Evolutionary conservation across 768 basidiomycete species (phyloP).

Genomic region (Leccinum ochraceum): DNA sequence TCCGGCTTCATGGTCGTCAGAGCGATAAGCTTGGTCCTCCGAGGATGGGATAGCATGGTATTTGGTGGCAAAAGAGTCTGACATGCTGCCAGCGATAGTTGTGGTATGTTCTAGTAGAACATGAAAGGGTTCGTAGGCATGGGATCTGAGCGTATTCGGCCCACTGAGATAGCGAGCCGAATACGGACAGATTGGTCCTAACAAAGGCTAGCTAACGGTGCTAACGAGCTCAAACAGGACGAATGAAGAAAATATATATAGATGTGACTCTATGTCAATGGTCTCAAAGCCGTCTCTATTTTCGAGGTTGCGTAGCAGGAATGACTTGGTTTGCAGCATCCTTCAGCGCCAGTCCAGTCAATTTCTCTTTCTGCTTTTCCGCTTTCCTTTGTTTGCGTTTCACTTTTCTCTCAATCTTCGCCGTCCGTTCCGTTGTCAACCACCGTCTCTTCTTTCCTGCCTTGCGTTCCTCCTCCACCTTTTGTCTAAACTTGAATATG

Average conservation of each 20-base stretch:
- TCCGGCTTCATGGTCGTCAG: slow-evolving; percentile 1
- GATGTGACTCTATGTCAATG: not conserved
- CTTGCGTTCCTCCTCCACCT: slow-evolving; percentile 56
- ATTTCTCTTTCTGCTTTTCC: slow-evolving; percentile 53
- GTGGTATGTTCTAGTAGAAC: not conserved
- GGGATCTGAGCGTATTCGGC: not conserved
- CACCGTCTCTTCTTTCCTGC: slow-evolving; percentile 61
- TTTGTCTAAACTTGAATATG: slow-evolving; percentile 68
- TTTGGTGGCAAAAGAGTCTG: slow-evolving; percentile 5
- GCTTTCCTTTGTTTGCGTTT: slow-evolving; percentile 46
- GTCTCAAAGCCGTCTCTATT: slow-evolving; percentile 5
- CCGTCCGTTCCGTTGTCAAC: slow-evolving; percentile 41
- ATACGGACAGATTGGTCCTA: slow-evolving; percentile 1
- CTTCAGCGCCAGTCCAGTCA: slow-evolving; percentile 50
- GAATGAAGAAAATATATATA: no score
- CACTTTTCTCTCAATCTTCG: slow-evolving; percentile 35
- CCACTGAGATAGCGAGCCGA: not conserved
- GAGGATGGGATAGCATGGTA: slow-evolving; percentile 26
- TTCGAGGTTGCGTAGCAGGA: slow-evolving; percentile 32
- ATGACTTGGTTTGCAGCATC: slow-evolving; percentile 62
- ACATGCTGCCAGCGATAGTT: slow-evolving; percentile 8
- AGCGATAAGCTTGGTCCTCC: slow-evolving; percentile 10
- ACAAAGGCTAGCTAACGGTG: not conserved
- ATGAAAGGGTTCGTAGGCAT: not conserved
- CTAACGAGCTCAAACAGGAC: not conserved